phyloP scores from a whole-genome alignment of 305 asterid genomes.

The Stenogyne calaminthoides region DNA sequence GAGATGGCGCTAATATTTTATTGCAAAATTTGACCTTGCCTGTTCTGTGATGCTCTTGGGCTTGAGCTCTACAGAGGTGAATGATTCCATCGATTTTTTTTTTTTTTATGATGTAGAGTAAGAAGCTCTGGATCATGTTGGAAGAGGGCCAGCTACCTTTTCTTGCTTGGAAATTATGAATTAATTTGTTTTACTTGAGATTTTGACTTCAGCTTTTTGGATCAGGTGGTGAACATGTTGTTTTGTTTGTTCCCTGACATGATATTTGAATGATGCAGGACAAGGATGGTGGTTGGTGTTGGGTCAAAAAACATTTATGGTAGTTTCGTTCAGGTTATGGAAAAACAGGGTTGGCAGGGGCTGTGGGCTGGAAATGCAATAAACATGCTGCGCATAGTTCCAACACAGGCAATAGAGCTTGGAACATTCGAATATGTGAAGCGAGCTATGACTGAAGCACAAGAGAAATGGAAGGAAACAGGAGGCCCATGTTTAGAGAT shows the following conservation, averaged over 20 bases:
- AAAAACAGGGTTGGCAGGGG: constrained; percentile 93
- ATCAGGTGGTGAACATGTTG: neutral
- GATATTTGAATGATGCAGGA: constrained; percentile 58
- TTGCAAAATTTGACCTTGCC: neutral
- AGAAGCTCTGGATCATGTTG: neutral
- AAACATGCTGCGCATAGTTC: constrained; percentile 90
- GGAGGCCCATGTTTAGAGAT: constrained; percentile 54
- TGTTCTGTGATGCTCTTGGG: constrained; percentile 4
- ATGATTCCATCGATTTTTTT: neutral
- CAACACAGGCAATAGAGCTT: constrained; percentile 94
- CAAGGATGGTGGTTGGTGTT: constrained; percentile 95
- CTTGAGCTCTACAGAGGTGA: neutral
- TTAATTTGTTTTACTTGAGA: constrained; percentile 4
- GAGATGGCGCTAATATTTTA: neutral
- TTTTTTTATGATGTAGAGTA: neutral
- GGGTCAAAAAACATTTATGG: constrained; percentile 78
- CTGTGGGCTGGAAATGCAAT: constrained; percentile 96
- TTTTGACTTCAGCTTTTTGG: constrained; percentile 2
- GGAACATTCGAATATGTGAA: constrained; percentile 92
- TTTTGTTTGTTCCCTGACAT: constrained; percentile 19
- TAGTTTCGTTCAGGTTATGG: constrained; percentile 75
- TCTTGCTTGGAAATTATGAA: constrained; percentile 8
- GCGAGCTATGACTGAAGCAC: constrained; percentile 72
- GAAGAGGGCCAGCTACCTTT: neutral
- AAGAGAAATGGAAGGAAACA: constrained; percentile 58